Evolutionary conservation across 495 filamentous ascomycete species (phyloP), one percentile per base, ranked within the genome.

Genomic region (Lophiostoma macrostomum): DNA sequence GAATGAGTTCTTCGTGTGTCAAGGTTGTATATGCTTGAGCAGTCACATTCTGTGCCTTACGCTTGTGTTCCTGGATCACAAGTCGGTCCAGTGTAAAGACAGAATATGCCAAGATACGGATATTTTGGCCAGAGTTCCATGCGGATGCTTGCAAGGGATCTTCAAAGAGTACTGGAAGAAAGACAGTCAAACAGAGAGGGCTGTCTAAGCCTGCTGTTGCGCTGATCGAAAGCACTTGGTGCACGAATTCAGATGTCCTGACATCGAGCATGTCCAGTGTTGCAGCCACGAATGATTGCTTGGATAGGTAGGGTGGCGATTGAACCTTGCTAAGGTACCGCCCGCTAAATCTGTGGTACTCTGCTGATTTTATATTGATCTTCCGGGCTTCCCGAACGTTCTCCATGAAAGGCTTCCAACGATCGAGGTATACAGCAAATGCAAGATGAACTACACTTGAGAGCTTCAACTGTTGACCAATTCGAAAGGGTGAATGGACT

Each of bases 91-190:
- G 27, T 4, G 45, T 19, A 28, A 60, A 34, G 19, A 60, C 50
- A 24, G 60, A 56, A 23, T 54, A 63, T 14, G 51, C 60, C 12
- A 63, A 29, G 13, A 46, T 25, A 10, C 60, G 60, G 22, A 56
- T 31, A 22, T 51, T 13, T 16, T 39, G 35, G 4, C 51, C 56
- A 18, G 40, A 14, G 35, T 35, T 51, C 60, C 60, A 64, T 20
- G 51, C 39, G 5, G 56, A 41, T 4, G 51, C 45, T 53, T 46
- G 37, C 13, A 35, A 32, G 1, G 45, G 20, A 20, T 64, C 56
- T 34, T 64, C 60, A 10, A 64, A n/a, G 6, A 64, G 42, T 4
- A 56, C 24, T 13, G 60, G 60, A 2, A 64, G 41, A 37, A 48
- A 64, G 13, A 64, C 31, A 20, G 25, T 10, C 8, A 30, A 23